Base-by-base conservation (phyloP, 2,329 filamentous ascomycete species). In the Colletotrichum tropicicola region DNA sequence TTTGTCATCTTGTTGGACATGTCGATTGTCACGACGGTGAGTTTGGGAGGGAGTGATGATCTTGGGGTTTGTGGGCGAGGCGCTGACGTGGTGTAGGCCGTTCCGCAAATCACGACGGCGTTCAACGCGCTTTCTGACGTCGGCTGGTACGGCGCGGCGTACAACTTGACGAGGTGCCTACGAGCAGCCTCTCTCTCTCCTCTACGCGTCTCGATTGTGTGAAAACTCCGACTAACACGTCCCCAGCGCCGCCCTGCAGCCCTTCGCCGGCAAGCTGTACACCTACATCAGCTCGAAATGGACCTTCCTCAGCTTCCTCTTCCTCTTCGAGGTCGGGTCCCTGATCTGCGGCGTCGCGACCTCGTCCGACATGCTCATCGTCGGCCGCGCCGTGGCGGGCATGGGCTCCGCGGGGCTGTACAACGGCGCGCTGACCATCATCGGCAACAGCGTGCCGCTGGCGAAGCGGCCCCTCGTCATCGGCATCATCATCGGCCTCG, bases 81-180 rank as follows among this genome's bases (percentile, higher is more conserved):
- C n/a, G n/a, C n/a, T n/a, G n/a, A n/a, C n/a, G n/a, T n/a, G n/a
- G n/a, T n/a, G n/a, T n/a, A 80, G 78, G 78, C 83, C 3, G 78
- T 84, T 55, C 83, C 83, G 1, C 73, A 75, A 51, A 86, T 87
- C 59, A 86, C 84, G 0, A 80, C 77, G 47, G 76, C 82, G 19
- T 83, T 85, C 71, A 79, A 85, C 59, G 80, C 82, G 12, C 73
- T 87, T 1, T 70, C 74, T 3, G 85, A 88, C 68, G 81, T 87
- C 13, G 85, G 85, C 37, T 88, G 85, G 85, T 87, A 87, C 69
- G 82, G 80, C 4, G 81, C 80, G 51, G 80, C 82, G 19, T 85
- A 85, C 68, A 79, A 80, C 32, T 74, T 87, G 37, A 73, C 80
- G 13, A 83, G 76, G 78, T 78, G n/a, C n/a, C n/a, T n/a, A n/a